A percentile compares a stretch with the other conserved stretches of the same genome.
Evolutionary conservation across 805 yeast genomes (phyloP).

Genomic region (Cephaloascus fragrans): DNA sequence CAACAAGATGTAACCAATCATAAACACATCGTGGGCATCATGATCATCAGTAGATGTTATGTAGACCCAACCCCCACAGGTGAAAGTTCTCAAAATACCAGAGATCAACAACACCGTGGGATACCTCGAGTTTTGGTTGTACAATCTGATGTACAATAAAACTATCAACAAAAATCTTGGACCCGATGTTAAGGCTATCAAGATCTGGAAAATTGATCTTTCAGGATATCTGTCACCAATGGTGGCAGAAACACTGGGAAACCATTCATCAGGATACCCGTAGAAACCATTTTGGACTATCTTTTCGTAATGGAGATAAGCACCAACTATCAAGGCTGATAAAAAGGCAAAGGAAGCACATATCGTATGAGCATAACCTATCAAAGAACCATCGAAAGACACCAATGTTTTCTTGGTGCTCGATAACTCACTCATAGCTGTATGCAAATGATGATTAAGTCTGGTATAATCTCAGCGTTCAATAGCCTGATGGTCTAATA

Average conservation of each 20-base stretch:
- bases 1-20: slow-evolving; percentile 81
- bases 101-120: slow-evolving; percentile 35
- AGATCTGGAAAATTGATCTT: slow-evolving; percentile 80
- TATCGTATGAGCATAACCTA: slow-evolving; percentile 64
- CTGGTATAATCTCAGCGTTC: too few species aligned
- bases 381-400: slow-evolving; percentile 49
- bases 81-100: slow-evolving; percentile 84
- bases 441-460: background rate
- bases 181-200: slow-evolving; percentile 89
- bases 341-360: slow-evolving; percentile 70
- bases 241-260: slow-evolving; percentile 94
- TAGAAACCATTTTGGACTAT: slow-evolving; percentile 80
- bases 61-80: slow-evolving; percentile 99
- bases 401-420: slow-evolving; percentile 4
- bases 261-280: slow-evolving; percentile 98
- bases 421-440: background rate
- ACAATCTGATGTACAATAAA: slow-evolving; percentile 40
- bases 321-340: slow-evolving; percentile 67
- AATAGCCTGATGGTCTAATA: too few species aligned
- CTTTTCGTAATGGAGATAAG: slow-evolving; percentile 70
- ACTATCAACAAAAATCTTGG: slow-evolving; percentile 69
- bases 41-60: slow-evolving; percentile 96
- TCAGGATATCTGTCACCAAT: slow-evolving; percentile 98
- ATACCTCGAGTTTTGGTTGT: slow-evolving; percentile 20
- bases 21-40: slow-evolving; percentile 90